A percentile compares a stretch with the other conserved stretches of the same genome.
Evolutionary conservation across 2,329 filamentous ascomycete species (phyloP).

Genomic region (Apiospora aurea): DNA sequence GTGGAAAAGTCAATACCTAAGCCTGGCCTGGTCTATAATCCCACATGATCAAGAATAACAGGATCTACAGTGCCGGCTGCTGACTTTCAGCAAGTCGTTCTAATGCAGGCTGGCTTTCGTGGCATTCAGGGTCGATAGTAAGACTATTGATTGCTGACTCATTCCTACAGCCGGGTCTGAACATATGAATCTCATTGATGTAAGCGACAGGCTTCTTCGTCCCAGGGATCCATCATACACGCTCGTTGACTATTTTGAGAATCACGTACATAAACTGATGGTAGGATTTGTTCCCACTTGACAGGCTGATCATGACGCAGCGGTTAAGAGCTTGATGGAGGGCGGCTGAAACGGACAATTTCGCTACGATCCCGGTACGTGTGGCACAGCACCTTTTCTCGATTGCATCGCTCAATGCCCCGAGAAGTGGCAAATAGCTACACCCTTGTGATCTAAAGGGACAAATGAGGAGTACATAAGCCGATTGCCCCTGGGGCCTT

Average conservation of each 20-base stretch:
- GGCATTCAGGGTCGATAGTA: neutral
- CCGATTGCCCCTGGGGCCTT: neutral
- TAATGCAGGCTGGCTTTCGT: neutral
- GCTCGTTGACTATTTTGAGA: neutral
- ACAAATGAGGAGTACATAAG: neutral
- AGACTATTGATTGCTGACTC: neutral
- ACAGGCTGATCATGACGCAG: conserved; percentile 13
- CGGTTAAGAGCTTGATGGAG: neutral
- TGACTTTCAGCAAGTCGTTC: neutral
- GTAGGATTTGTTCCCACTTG: neutral
- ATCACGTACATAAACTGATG: neutral
- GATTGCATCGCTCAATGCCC: neutral
- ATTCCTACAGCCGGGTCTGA: neutral
- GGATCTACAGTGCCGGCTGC: neutral
- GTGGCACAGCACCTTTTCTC: conserved; percentile 1
- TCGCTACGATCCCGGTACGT: neutral
- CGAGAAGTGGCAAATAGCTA: neutral
- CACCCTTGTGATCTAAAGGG: neutral
- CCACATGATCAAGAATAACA: conserved; percentile 5
- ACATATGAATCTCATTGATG: too few species aligned
- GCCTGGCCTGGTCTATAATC: neutral
- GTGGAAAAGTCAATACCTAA: neutral
- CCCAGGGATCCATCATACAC: neutral
- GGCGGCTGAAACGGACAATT: conserved; percentile 2
- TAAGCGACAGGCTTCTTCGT: neutral